These are phyloP conservation scores for Colletotrichum magnum DNA, from an alignment of 2,329 filamentous ascomycete species.

Conservation along the genomic window DNA sequence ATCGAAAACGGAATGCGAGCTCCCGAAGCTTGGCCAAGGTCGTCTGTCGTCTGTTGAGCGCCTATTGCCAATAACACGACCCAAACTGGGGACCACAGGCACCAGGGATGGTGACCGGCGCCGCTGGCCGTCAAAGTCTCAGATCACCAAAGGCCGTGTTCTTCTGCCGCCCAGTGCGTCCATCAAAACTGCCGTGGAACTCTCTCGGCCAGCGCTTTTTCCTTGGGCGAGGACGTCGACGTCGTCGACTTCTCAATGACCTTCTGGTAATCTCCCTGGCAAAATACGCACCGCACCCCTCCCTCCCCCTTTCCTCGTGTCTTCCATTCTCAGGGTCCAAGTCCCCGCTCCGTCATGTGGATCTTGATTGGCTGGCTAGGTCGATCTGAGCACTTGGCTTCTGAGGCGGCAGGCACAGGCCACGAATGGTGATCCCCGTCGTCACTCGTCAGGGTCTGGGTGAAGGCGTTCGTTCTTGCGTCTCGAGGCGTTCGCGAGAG, in stretches of 20 bases:
- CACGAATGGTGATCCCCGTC: constrained; percentile 3
- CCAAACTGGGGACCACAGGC: background rate
- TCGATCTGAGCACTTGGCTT: constrained; percentile 31
- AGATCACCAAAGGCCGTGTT: background rate
- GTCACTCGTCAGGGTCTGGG: constrained; percentile 4
- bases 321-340: constrained; percentile 31
- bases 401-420: constrained; percentile 25
- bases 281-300: background rate
- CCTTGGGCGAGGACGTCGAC: background rate
- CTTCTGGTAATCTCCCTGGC: constrained; percentile 8
- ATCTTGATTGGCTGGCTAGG: constrained; percentile 26
- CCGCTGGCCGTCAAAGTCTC: background rate
- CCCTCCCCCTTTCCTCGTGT: background rate
- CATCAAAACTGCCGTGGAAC: background rate
- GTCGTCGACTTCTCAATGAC: background rate
- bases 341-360: constrained; percentile 1
- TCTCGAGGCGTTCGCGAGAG: constrained; percentile 16
- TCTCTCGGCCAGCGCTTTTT: background rate
- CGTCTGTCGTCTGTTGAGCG: background rate
- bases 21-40: constrained; percentile 21
- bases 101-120: background rate
- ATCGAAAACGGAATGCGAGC: constrained; percentile 10
- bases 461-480: constrained; percentile 9
- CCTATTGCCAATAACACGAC: background rate
- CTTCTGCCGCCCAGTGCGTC: constrained; percentile 1